Evolutionary conservation across 2,329 filamentous ascomycete species (phyloP), one percentile per base, ranked within the genome.

Genomic region (Sarocladium kiliense): DNA sequence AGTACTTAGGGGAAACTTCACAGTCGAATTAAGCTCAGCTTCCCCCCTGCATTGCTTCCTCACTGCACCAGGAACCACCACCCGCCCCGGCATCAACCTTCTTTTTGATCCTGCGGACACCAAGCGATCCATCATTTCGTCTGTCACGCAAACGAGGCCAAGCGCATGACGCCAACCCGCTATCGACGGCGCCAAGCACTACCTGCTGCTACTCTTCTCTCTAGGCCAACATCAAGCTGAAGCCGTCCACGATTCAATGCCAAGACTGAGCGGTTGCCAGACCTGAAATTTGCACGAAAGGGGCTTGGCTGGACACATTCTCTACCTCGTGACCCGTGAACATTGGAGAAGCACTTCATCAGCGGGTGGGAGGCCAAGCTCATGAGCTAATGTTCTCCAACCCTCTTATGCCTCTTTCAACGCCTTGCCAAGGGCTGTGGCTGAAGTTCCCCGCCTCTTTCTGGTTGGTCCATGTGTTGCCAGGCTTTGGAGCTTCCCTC

Each of bases 21-120:
- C n/a, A 27, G 44, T 47, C 25, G 25, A 47, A 47, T 47, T 47
- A 47, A 47, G 44, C 44, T 47, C 44, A 47, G 44, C 44, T 6
- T 6, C 9, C 18, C 41, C 44, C 44, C n/a, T 18, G n/a, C 25
- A 30, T 18, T 44, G 7, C 41, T 12, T 44, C 37, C 41, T 18
- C 21, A 6, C 21, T 44, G 41, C 41, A 10, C 14, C 41, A 44
- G 3, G 9, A 25, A 7, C 18, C 18, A 44, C 41, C 41, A 39
- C 36, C 41, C 14, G 36, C n/a, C 36, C 5, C 5, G 41, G 14
- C 19, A 25, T 7, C 41, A 25, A 44, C 41, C 44, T 47, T 47
- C 23, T 23, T 47, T 14, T 27, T 23, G 16, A 18, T n/a, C 16
- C 6, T 9, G 3, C 18, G 6, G 23, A 44, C 18, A 3, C 5